Evolutionary conservation across 208 protist species (phyloP), one percentile per base, ranked within the genome.

Genomic region (Leishmania tarentolae): DNA sequence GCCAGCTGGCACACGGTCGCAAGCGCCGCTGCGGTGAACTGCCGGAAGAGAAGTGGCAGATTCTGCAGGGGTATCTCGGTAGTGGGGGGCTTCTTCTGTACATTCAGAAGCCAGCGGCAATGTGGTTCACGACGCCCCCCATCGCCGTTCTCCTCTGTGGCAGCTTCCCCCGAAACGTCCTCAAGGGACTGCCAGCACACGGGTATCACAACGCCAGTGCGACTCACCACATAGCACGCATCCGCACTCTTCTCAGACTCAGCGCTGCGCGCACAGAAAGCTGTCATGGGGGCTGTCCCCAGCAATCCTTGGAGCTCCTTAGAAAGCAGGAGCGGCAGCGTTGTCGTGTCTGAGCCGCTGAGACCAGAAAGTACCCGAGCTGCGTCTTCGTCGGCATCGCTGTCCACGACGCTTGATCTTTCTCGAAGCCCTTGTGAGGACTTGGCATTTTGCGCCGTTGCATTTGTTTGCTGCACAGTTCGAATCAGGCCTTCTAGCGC

Each of bases 11-110:
- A 90, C 47, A 87, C 28, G 46, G 24, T 44, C 15, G 78, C 35
- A 37, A 90, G 61, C 37, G 75, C 84, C 8, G 35, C 47, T 3
- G 78, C 24, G 0, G 84, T 83, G 61, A 73, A 83, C 78, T 90
- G 87, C 13, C 74, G 79, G 59, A 90, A 90, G 13, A 83, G 69
- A 17, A 90, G 66, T n/a, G 87, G 87, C 53, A 90, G 81, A 21
- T 82, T 69, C 13, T 7, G 46, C 46, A 79, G 76, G 11, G 76
- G 61, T 5, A 21, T 52, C 42, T 72, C 28, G 40, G 40, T 11
- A 8, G 6, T 71, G 17, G 21, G n/a, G 13, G 35, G 24, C n/a
- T n/a, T 7, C 42, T n/a, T 44, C 8, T 28, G 76, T 24, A 71
- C 35, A 31, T 47, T 65, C 17, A 79, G 42, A 21, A 79, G 42